Base-by-base conservation (phyloP, 306 rosid species). In the Crotalaria pallida region DNA sequence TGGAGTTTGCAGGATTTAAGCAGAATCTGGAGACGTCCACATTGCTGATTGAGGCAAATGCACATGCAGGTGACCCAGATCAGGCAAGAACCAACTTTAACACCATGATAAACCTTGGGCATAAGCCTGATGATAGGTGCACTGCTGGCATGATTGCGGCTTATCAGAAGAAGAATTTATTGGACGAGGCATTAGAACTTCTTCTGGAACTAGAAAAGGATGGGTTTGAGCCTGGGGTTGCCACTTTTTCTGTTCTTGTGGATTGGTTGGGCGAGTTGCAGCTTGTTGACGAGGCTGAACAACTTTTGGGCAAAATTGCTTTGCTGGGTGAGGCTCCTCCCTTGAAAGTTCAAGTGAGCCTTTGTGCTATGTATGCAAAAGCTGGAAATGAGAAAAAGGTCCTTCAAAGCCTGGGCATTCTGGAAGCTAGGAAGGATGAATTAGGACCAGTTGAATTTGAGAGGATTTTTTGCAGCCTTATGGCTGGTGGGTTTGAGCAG, bases 281-380 rank as follows among this genome's bases (percentile, higher is more conserved):
- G 74, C 95, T 94, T 52, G 77, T 94, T 58, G 80, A 84, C 13
- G 97, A 94, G 83, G 96, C 76, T n/a, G 97, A 94, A 77, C 89
- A 88, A 43, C 55, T 94, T 45, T 33, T 91, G 66, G 86, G 74
- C 16, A 91, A 87, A 86, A 84, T 94, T 47, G 78, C 88, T 4
- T 66, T 74, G 79, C 95, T 4, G 71, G 97, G 95, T 7, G 91
- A 88, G 67, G 81, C 83, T 24, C 92, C 88, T 72, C 92, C 99
- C 43, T n/a, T 88, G 0, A 85, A 84, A 76, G 74, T 94, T 77
- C 92, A 91, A 67, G 84, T 88, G 64, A 83, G 88, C 73, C 96
- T 94, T 11, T 87, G 92, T 58, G 91, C 81, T 41, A 88, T 94
- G 99, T 91, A 94, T 74, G 85, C 89, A 2, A 83, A 76, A 76